phyloP scores from a whole-genome alignment of 345 rosid genomes.

The Citrus medica region DNA sequence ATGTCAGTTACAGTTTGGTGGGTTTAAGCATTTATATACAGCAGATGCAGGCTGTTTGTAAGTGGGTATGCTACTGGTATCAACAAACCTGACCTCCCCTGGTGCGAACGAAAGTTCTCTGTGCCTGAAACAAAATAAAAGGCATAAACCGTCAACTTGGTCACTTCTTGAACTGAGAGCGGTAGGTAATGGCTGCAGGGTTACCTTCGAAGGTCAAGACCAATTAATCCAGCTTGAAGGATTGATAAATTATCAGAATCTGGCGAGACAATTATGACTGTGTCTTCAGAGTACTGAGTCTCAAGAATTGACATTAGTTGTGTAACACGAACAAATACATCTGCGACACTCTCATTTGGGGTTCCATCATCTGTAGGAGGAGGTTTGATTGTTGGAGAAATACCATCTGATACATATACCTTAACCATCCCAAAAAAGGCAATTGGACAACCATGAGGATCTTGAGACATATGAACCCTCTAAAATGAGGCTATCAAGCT shows the following conservation, averaged over 20 bases:
- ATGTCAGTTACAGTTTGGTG: constrained; percentile 63
- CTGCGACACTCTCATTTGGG: constrained; percentile 86
- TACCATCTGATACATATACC: constrained; percentile 79
- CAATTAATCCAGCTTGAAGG: constrained; percentile 78
- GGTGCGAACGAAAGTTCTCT: constrained; percentile 67
- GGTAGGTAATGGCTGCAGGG: not conserved
- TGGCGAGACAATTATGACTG: constrained; percentile 70
- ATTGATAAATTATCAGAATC: constrained; percentile 89
- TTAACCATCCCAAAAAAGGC: constrained; percentile 19
- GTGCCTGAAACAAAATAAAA: constrained; percentile 48
- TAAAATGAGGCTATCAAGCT: not conserved
- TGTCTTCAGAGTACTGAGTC: constrained; percentile 84
- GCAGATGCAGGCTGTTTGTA: constrained; percentile 89
- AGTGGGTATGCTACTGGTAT: constrained; percentile 61
- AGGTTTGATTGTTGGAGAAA: constrained; percentile 76
- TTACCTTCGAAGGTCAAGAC: constrained; percentile 85
- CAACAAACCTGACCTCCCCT: constrained; percentile 80
- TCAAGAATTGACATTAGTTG: constrained; percentile 95
- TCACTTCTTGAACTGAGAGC: not conserved
- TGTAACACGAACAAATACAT: constrained; percentile 87
- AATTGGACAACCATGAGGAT: not conserved
- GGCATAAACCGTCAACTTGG: not conserved
- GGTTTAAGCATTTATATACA: constrained; percentile 73
- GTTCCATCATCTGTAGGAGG: constrained; percentile 91
- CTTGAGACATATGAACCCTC: not conserved